These are phyloP conservation scores for Penicillium alfredii DNA, from an alignment of 495 filamentous ascomycete species.

Conservation along the genomic window DNA sequence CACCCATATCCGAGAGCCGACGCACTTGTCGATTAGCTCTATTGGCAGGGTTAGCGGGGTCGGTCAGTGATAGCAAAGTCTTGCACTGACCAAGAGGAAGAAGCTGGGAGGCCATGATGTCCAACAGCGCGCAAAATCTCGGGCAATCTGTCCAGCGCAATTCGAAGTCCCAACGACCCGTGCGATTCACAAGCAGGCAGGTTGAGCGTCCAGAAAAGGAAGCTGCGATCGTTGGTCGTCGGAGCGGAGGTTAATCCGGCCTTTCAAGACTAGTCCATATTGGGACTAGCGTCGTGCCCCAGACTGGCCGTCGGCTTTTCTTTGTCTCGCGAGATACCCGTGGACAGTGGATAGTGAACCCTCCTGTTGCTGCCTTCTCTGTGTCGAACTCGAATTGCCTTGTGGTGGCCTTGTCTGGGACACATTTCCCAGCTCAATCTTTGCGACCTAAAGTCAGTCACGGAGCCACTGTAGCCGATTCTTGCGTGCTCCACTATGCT, in stretches of 20 bases:
- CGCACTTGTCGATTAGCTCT: conserved; percentile 99
- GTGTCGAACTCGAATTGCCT: no score
- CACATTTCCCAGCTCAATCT: background rate
- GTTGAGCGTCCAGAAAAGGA: conserved; percentile 10
- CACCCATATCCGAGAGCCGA: conserved; percentile 96
- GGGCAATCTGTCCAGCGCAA: background rate
- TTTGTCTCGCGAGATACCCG: no score
- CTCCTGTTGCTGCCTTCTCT: no score
- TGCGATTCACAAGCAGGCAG: background rate
- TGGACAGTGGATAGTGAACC: no score
- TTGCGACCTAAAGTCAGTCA: no score
- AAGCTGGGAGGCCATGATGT: conserved; percentile 69
- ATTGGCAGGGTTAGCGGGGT: conserved; percentile 19
- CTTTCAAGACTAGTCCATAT: conserved; percentile 8
- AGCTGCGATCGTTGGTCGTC: conserved; percentile 12
- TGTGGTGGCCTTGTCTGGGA: no score
- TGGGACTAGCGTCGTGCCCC: conserved; percentile 6
- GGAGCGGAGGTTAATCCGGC: conserved; percentile 14
- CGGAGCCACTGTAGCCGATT: no score
- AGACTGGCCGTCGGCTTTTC: background rate
- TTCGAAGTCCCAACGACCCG: no score
- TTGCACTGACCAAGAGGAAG: conserved; percentile 60
- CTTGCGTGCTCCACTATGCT: conserved; percentile 16
- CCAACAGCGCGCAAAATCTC: background rate
- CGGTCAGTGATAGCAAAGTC: conserved; percentile 1